A percentile compares a stretch with the other conserved stretches of the same genome.
Evolutionary conservation across 1,284 basidiomycete genomes (phyloP).

Genomic region (Thecaphora thlaspeos): DNA sequence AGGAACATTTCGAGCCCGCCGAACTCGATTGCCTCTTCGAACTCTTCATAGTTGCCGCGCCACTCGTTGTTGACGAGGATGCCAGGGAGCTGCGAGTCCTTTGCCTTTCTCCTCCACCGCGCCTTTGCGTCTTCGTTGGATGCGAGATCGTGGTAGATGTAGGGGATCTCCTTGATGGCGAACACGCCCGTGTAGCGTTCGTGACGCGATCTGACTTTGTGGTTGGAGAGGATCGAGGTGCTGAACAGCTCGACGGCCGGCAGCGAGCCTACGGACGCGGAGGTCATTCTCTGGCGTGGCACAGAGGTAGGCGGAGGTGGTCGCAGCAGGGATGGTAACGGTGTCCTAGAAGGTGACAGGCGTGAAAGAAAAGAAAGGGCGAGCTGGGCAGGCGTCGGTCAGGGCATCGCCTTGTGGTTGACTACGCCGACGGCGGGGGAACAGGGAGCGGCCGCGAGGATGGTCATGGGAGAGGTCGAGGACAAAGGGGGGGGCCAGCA

Average conservation of each 20-base stretch:
- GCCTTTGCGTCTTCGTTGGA: slow-evolving; percentile 54
- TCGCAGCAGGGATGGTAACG: too few species aligned
- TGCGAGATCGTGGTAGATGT: slow-evolving; percentile 53
- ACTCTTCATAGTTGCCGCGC: slow-evolving; percentile 55
- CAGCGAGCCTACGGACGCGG: background rate
- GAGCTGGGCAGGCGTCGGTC: too few species aligned
- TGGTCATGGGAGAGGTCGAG: too few species aligned
- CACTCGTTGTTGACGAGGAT: slow-evolving; percentile 57
- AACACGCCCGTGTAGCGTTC: slow-evolving; percentile 53
- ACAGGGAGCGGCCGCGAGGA: too few species aligned
- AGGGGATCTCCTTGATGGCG: slow-evolving; percentile 52
- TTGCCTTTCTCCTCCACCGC: slow-evolving; percentile 53
- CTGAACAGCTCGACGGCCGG: slow-evolving; percentile 55
- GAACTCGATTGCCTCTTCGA: slow-evolving; percentile 56
- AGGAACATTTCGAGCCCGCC: slow-evolving; percentile 54
- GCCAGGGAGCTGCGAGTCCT: slow-evolving; percentile 50
- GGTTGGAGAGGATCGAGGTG: slow-evolving; percentile 56
- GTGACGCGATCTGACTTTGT: slow-evolving; percentile 48
- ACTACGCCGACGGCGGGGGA: too few species aligned
- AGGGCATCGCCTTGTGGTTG: too few species aligned
- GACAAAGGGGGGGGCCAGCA: too few species aligned
- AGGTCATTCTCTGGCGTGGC: too few species aligned
- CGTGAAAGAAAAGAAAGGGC: too few species aligned
- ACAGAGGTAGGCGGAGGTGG: too few species aligned
- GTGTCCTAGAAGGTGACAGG: background rate